Conservation (phyloP, 2,329 filamentous ascomycete genomes). For the Catunica adiposa region DNA sequence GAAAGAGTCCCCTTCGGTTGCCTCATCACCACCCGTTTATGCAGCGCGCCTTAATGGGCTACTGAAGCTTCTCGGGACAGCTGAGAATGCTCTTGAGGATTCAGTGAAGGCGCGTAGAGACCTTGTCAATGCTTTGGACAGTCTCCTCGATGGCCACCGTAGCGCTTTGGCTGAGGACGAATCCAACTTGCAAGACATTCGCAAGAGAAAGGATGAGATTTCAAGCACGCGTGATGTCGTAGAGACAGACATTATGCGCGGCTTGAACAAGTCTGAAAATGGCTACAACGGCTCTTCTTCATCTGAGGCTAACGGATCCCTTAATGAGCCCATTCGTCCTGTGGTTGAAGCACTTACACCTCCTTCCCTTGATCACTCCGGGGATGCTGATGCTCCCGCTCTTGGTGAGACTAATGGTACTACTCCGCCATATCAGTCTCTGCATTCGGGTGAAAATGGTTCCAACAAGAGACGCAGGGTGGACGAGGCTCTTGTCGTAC, state of each 20-base stretch:
- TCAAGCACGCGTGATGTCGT: conserved; percentile 77
- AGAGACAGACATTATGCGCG: conserved; percentile 79
- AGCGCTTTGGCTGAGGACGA: conserved; percentile 55
- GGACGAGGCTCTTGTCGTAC: conserved; percentile 21
- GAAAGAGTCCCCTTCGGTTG: conserved; percentile 50
- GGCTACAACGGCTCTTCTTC: background rate
- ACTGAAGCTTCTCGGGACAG: conserved; percentile 74
- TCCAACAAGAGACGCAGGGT: conserved; percentile 41
- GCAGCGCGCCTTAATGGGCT: conserved; percentile 77
- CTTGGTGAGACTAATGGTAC: background rate
- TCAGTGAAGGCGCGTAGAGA: conserved; percentile 70
- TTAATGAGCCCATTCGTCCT: conserved; percentile 49
- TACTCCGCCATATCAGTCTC: conserved; percentile 26
- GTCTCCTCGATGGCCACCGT: conserved; percentile 59
- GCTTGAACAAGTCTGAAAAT: conserved; percentile 47
- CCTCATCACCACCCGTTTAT: conserved; percentile 75
- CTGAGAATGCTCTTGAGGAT: conserved; percentile 76
- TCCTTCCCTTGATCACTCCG: conserved; percentile 36
- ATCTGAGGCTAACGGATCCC: background rate
- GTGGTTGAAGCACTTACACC: conserved; percentile 78
- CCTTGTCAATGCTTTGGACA: conserved; percentile 67
- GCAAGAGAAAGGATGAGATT: conserved; percentile 50
- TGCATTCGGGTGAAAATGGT: conserved; percentile 34
- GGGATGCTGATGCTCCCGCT: no score
- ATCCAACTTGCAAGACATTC: conserved; percentile 44